A percentile compares a stretch with the other conserved stretches of the same genome.
phyloP scores from a whole-genome alignment of 2,329 filamentous ascomycete genomes.

The Leptographium wingfieldii region DNA sequence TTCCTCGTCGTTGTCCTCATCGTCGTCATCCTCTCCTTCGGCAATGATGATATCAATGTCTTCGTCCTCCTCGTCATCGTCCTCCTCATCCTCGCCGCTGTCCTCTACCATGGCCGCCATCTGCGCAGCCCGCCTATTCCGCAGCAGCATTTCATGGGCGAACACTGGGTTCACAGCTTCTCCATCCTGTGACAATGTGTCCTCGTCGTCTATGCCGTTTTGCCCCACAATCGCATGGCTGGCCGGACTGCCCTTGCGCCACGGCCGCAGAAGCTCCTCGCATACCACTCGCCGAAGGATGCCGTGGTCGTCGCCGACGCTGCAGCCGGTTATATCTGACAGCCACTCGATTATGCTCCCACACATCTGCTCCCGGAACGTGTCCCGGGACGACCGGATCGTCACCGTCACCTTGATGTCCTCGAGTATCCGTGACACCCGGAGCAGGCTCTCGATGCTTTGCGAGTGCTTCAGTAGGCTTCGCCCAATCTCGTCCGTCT shows the following conservation, averaged over 20 bases:
- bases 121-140: conserved; percentile 17
- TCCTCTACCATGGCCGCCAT: conserved; percentile 27
- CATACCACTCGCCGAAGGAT: conserved; percentile 75
- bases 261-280: conserved; percentile 79
- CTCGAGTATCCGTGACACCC: conserved; percentile 76
- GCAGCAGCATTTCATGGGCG: conserved; percentile 22
- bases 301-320: conserved; percentile 65
- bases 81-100: conserved; percentile 27
- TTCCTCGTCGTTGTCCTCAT: conserved; percentile 17
- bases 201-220: conserved; percentile 72
- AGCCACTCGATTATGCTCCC: conserved; percentile 97
- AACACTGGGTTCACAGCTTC: conserved; percentile 19
- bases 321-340: conserved; percentile 80
- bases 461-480: conserved; percentile 68
- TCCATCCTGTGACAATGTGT: conserved; percentile 40
- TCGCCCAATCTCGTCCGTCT: conserved; percentile 79
- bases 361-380: conserved; percentile 96
- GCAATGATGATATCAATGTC: conserved; percentile 54
- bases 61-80: conserved; percentile 58
- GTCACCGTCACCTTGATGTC: conserved; percentile 94
- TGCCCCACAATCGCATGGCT: conserved; percentile 66
- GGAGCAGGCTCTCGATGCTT: conserved; percentile 60
- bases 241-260: conserved; percentile 75
- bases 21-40: conserved; percentile 25
- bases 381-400: conserved; percentile 84